Conservation (phyloP, 306 rosid species). For the Morella rubra region DNA sequence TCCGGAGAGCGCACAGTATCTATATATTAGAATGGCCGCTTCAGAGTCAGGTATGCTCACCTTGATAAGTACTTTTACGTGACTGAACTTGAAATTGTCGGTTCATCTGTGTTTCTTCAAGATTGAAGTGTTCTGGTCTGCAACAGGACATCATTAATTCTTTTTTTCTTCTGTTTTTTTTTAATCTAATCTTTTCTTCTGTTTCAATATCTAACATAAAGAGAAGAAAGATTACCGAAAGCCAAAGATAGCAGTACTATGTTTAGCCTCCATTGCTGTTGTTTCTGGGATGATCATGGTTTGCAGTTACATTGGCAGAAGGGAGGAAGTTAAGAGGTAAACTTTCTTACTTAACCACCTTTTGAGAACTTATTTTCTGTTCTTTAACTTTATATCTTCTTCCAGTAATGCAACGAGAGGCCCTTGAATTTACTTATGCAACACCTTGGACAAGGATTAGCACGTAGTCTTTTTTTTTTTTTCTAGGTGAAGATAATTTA, state of each 20-base stretch:
- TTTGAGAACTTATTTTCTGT: no score
- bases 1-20: slow-evolving; percentile 35
- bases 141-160: no score
- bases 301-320: slow-evolving; percentile 26
- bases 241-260: slow-evolving; percentile 29
- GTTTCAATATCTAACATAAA: slow-evolving; percentile 3
- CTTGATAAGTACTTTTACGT: not conserved
- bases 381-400: no score
- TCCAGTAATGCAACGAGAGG: no score
- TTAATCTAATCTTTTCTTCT: not conserved
- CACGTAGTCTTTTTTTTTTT: no score
- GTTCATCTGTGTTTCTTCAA: no score
- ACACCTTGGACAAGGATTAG: no score
- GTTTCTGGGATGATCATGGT: slow-evolving; percentile 25
- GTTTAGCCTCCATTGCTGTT: slow-evolving; percentile 2
- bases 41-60: slow-evolving; percentile 36
- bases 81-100: not conserved
- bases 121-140: no score
- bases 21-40: slow-evolving; percentile 37
- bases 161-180: not conserved
- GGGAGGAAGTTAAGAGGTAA: slow-evolving; percentile 29
- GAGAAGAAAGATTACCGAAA: slow-evolving; percentile 7
- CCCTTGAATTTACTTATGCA: no score
- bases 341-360: not conserved
- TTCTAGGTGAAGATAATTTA: no score